Conservation (phyloP, 805 yeast genomes). For the Myxozyma geophila region DNA sequence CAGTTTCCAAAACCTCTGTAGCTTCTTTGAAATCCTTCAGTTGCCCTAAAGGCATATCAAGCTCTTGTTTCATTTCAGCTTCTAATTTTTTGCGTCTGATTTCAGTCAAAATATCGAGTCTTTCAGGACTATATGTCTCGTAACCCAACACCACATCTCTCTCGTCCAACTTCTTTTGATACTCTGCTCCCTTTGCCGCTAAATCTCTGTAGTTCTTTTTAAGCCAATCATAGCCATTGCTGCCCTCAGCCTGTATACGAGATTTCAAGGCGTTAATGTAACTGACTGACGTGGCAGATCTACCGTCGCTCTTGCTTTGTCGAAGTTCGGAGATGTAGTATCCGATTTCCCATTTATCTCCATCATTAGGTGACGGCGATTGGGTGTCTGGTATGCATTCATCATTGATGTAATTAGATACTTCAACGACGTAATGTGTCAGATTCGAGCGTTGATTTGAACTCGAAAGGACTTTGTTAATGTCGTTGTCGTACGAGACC, state of each 20-base stretch:
- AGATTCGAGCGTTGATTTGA: neutral
- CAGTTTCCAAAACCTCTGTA: neutral
- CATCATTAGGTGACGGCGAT: slow-evolving; percentile 16
- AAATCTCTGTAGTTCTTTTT: slow-evolving; percentile 43
- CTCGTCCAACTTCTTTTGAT: slow-evolving; percentile 37
- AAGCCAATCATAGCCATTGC: neutral
- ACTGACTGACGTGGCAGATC: neutral
- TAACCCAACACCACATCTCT: slow-evolving; percentile 14
- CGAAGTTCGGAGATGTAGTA: slow-evolving; percentile 9
- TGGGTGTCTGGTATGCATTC: neutral
- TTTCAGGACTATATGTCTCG: slow-evolving; percentile 20
- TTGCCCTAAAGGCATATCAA: neutral
- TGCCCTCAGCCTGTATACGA: neutral
- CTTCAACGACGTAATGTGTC: slow-evolving; percentile 38
- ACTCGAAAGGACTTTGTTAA: neutral
- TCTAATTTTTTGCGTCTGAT: neutral
- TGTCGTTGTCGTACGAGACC: neutral
- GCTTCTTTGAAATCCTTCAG: neutral
- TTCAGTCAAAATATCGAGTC: slow-evolving; percentile 6
- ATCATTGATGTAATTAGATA: slow-evolving; percentile 17
- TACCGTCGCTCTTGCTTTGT: neutral
- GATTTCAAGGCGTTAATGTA: slow-evolving; percentile 1
- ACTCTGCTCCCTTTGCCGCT: slow-evolving; percentile 43
- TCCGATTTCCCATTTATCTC: slow-evolving; percentile 15
- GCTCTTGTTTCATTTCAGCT: neutral